Evolutionary conservation across 257 asterid species (phyloP), one percentile per base, ranked within the genome.

Genomic region (Leptodermis oblonga): DNA sequence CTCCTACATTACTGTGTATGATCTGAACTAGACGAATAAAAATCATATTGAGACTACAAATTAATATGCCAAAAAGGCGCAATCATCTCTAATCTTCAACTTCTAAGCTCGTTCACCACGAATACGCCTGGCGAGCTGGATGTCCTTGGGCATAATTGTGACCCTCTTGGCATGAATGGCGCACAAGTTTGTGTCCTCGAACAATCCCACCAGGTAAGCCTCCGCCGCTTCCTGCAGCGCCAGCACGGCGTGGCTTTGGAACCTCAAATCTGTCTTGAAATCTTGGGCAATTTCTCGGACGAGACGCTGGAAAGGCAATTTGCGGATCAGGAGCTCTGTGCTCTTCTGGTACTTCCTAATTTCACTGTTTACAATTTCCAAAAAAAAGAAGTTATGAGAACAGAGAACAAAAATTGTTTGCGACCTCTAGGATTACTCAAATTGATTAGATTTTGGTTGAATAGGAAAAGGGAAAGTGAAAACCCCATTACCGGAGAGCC

Each of bases 121-220:
- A 6, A 89, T 89, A 1, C 96, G 86, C 67, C 94, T 78, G 0
- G 96, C 95, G 61, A 89, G 78, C 76, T 89, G 96, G 48, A 89
- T 85, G 51, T 89, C 96, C 81, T 88, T 88, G 7, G 92, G 92
- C 95, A 88, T 88, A 63, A 88, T 88, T 0, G 92, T 88, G 0
- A 88, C 95, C 78, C 92, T 84, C 88, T 86, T 88, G 0, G 95
- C 95, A 45, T 88, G 95, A 55, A 87, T 87, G 1, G 93, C 96
- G 54, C 96, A 88, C 74, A 88, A 25, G 55, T 88, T 86, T 13
- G 96, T 89, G 55, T 89, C 96, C 34, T 89, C 96, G 26, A 89
- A 89, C 2, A 89, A 80, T 20, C 96, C 96, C 2, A 89, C 96
- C 0, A 89, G 82, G 58, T 89, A 89, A 0, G 96, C 96, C 78